Base-by-base conservation (phyloP, 2,329 filamentous ascomycete species). In the Aureobasidium subglaciale region DNA sequence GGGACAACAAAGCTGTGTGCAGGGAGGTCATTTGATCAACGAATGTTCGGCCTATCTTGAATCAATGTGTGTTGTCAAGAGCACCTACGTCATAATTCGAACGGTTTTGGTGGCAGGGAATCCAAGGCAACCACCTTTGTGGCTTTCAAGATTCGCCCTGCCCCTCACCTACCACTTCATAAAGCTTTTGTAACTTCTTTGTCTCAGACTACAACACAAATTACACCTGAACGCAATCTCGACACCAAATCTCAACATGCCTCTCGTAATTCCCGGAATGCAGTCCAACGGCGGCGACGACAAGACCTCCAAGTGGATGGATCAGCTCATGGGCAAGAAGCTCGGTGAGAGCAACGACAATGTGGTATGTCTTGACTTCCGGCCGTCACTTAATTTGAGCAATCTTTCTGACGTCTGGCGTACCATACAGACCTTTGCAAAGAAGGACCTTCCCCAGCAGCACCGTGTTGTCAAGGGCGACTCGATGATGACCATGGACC, bases 311-410 rank as follows among this genome's bases (percentile, higher is more conserved):
- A 67, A 76, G 55, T 78, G 76, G 76, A 66, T 68, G 64, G 70
- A 67, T 62, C 72, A 77, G 69, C 68, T 78, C 20, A 70, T 74
- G 63, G 76, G 76, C 61, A 78, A 78, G 74, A 77, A 77, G 65
- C 64, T 78, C 34, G 76, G 76, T 11, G 75, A 78, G 13, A 55
- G 58, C 25, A 70, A 70, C 37, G 69, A 76, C 57, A 71, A 77
- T 59, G 70, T 71, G 18, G 75, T 76, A 64, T 42, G 64, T 61
- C 10, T 55, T 5, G n/a, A 16, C 49, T n/a, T n/a, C n/a, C n/a
- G n/a, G n/a, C n/a, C n/a, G n/a, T n/a, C n/a, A n/a, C n/a, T n/a
- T n/a, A n/a, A n/a, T n/a, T n/a, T n/a, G n/a, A n/a, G n/a, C n/a
- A n/a, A n/a, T n/a, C n/a, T 48, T 7, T 13, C 30, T 30, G 34